Evolutionary conservation across 2,329 filamentous ascomycete species (phyloP), one percentile per base, ranked within the genome.

Genomic region (Ceratocystis lukuohia): DNA sequence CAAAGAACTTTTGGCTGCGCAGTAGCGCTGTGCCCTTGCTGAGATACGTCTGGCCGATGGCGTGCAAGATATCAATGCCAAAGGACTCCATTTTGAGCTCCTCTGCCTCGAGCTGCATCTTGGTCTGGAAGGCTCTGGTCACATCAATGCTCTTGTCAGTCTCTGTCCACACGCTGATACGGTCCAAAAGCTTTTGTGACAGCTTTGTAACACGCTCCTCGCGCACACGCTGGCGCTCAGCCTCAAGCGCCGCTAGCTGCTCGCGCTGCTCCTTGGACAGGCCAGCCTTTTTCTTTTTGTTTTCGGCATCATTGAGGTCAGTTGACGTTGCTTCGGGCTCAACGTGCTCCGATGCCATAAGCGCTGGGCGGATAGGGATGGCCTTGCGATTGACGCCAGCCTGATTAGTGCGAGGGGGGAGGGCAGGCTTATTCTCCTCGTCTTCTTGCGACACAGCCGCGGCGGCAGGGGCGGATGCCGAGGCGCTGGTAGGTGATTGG

Each of bases 51-150:
- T 88, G 82, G 17, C 94, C 94, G 72, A 99, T 95, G 59, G 94
- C 92, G 75, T 97, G 93, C 62, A 96, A 80, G 71, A 97, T 97
- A 70, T 99, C 94, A 53, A 99, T 82, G 64, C 94, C 94, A 72
- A 99, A 99, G 0, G 89, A 95, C 78, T 99, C 94, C 91, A 99
- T 99, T 82, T 97, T 99, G 71, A 99, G 80, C 74, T 97, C 96
- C 79, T 99, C 94, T 30, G 96, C 90, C 77, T 99, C 94, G 50
- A 97, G 85, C 50, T 87, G 84, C 71, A 89, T 96, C 83, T 99
- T 96, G 74, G 93, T 90, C 75, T 92, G 87, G 80, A 97, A 99
- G 0, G 94, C 89, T 67, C 79, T 79, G 44, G 93, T 97, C 68
- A 96, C 90, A 71, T 96, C 91, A 15, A 77, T 69, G 59, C 88